These are phyloP conservation scores for Letharia lupina DNA, from an alignment of 495 filamentous ascomycete genomes.

Conservation along the genomic window DNA sequence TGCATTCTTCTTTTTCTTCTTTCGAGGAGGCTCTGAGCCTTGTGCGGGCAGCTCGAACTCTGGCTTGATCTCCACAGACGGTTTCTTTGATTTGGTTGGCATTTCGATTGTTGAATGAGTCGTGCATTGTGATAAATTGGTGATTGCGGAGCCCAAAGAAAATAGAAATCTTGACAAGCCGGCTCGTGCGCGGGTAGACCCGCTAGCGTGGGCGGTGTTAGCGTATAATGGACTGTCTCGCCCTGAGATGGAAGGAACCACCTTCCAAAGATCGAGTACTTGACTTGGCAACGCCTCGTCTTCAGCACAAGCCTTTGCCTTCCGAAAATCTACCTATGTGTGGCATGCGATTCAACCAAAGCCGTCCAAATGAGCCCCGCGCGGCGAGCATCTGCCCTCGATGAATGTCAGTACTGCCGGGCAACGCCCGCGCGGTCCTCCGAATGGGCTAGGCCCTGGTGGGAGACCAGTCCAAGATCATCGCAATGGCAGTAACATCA, in stretches of 20 bases:
- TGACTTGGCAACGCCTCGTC: slow-evolving; percentile 1
- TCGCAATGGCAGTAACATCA: slow-evolving; percentile 14
- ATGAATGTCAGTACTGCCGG: slow-evolving; percentile 23
- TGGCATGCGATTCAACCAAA: not conserved
- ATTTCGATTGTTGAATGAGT: slow-evolving; percentile 24
- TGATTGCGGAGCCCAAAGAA: slow-evolving; percentile 20
- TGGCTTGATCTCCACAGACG: slow-evolving; percentile 27
- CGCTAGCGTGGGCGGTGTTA: slow-evolving; percentile 9
- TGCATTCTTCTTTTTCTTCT: slow-evolving; percentile 34
- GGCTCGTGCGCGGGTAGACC: slow-evolving; percentile 11
- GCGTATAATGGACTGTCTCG: not conserved
- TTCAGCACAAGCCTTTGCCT: not conserved
- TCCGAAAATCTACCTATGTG: not conserved
- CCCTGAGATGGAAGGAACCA: slow-evolving; percentile 4
- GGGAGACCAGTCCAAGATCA: slow-evolving; percentile 19
- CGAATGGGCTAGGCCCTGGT: slow-evolving; percentile 19
- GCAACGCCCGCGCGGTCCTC: slow-evolving; percentile 23
- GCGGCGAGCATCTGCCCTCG: slow-evolving; percentile 11
- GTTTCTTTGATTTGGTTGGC: slow-evolving; percentile 26
- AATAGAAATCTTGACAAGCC: slow-evolving; percentile 17
- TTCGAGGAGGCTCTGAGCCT: slow-evolving; percentile 14
- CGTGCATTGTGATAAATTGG: not conserved
- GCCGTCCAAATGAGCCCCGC: not conserved
- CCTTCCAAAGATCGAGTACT: not conserved
- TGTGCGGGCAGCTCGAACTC: slow-evolving; percentile 4